Evolutionary conservation across 345 rosid genomes (phyloP), one percentile per base, ranked within the genome.

Genomic region (Geranium brycei): DNA sequence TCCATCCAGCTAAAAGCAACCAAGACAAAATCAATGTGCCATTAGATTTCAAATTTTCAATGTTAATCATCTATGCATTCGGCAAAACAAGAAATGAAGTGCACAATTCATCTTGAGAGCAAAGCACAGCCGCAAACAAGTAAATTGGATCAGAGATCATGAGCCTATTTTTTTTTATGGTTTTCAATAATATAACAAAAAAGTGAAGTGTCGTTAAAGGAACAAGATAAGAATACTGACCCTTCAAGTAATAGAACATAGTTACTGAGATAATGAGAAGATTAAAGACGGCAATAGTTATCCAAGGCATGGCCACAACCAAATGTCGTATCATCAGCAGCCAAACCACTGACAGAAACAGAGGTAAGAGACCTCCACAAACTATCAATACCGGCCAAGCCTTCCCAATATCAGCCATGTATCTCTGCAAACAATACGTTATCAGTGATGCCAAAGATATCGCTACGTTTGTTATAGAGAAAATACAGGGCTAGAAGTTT

Each of bases 241-340:
- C 99, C 88, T 93, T 93, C 17, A 88, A 76, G 79, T 86, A 93
- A 72, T 77, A 90, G 74, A 88, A 82, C 78, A 93, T 73, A 17
- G 99, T 90, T 53, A 93, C 96, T 0, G 91, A 81, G 67, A 90
- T 67, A 55, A 90, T 76, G 64, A 93, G 96, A 67, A 90, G 40
- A 72, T 90, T 91, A 73, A 90, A 90, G 63, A 93, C 69, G 62
- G 80, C 84, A 62, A 93, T 91, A 6, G 99, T 93, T 67, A 90
- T 83, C 97, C 99, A 93, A 8, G 99, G 99, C 96, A 93, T 90
- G 66, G 95, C 97, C 35, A 84, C 79, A 68, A 93, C 99, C 75
- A 93, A 90, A 72, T 90, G 88, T 8, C 97, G 85, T 72, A 93
- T 86, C 77, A 93, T 77, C 66, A 93, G 84, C 66, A 93, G 78